Evolutionary conservation across 2,329 filamentous ascomycete genomes (phyloP).

Genomic region (Cadophora gregata): DNA sequence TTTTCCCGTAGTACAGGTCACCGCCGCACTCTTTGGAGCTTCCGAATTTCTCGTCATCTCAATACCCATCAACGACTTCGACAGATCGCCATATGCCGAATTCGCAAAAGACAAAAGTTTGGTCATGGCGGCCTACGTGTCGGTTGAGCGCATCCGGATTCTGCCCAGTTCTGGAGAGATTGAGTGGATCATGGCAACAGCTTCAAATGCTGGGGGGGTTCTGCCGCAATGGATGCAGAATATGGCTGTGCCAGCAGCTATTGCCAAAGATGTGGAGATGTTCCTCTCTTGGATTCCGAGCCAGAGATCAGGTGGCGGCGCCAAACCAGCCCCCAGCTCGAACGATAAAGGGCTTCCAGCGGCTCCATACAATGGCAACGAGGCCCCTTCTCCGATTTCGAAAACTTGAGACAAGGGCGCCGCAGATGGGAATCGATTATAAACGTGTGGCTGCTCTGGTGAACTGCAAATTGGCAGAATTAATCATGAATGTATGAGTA

Average conservation of each 20-base stretch:
- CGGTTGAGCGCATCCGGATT: slow-evolving; percentile 63
- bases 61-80: slow-evolving; percentile 56
- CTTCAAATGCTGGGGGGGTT: slow-evolving; percentile 71
- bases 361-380: slow-evolving; percentile 7
- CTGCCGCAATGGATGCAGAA: slow-evolving; percentile 72
- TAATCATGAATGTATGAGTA: slow-evolving; percentile 11
- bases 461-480: neutral
- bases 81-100: slow-evolving; percentile 41
- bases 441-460: neutral
- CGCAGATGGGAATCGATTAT: neutral
- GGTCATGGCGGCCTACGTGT: slow-evolving; percentile 66
- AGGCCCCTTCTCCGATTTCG: neutral
- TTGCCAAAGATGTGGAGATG: slow-evolving; percentile 74
- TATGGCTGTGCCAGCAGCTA: slow-evolving; percentile 62
- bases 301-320: slow-evolving; percentile 30
- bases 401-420: neutral
- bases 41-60: slow-evolving; percentile 63
- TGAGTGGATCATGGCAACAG: slow-evolving; percentile 81
- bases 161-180: slow-evolving; percentile 50
- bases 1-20: slow-evolving; percentile 71
- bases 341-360: slow-evolving; percentile 20
- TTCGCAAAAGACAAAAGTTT: slow-evolving; percentile 52
- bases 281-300: slow-evolving; percentile 66
- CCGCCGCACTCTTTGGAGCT: slow-evolving; percentile 50
- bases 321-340: slow-evolving; percentile 12